These are phyloP conservation scores for Leccinellum albellum DNA, from an alignment of 768 basidiomycete genomes.

Conservation along the genomic window DNA sequence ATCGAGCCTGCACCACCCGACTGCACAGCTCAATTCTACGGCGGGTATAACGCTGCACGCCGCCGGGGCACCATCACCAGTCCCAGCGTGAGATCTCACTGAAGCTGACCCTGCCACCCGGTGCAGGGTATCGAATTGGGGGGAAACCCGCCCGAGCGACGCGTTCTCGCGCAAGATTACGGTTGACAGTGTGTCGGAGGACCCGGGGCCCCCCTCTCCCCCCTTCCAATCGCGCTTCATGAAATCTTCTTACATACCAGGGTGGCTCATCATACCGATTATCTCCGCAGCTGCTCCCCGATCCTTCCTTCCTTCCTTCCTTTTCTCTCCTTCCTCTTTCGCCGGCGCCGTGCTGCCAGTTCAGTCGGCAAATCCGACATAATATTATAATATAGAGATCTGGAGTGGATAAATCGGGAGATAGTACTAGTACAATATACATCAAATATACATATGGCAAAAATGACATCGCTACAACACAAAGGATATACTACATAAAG, in stretches of 20 bases:
- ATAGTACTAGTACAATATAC: conserved; percentile 11
- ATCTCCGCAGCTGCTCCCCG: conserved; percentile 2
- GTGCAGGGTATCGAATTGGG: not conserved
- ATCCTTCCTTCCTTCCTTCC: not conserved
- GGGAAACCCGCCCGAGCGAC: not conserved
- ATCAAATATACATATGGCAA: conserved; percentile 3
- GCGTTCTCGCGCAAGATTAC: not conserved
- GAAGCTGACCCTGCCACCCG: not conserved
- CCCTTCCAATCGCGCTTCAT: not conserved
- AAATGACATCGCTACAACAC: conserved; percentile 9
- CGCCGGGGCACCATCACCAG: not conserved
- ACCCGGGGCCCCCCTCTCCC: not conserved
- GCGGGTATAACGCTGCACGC: conserved; percentile 3
- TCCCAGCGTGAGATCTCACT: conserved; percentile 1
- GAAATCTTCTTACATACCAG: conserved; percentile 5
- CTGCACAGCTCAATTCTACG: not conserved
- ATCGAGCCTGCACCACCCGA: not conserved
- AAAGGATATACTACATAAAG: not conserved
- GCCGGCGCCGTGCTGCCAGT: not conserved
- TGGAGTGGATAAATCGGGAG: conserved; percentile 1
- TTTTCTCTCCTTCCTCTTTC: not conserved
- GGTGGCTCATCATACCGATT: not conserved
- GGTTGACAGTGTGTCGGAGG: not conserved
- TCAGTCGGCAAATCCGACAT: not conserved
- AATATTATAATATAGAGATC: not conserved